Evolutionary conservation across 73 alveolate genomes (phyloP).

Genomic region (Effrenium voratum): DNA sequence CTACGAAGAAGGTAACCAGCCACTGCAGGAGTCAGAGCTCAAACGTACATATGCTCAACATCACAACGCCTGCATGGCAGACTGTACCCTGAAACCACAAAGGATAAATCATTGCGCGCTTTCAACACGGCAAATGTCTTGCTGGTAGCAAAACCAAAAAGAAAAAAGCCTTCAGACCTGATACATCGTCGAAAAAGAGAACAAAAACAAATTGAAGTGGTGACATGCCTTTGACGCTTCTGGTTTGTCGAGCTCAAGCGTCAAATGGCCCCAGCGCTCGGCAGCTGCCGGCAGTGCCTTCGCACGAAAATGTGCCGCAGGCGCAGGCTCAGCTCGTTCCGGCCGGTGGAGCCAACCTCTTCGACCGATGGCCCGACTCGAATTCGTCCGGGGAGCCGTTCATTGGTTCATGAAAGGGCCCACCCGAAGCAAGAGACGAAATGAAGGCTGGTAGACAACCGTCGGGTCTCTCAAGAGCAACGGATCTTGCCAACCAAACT

Average conservation of each 20-base stretch:
- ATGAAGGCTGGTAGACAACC: not conserved
- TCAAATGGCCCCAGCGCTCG: not conserved
- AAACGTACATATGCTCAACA: no score
- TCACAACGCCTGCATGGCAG: no score
- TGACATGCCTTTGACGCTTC: not conserved
- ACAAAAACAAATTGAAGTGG: not conserved
- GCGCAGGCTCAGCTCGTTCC: constrained; percentile 52
- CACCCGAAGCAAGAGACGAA: not conserved
- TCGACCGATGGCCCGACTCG: no score
- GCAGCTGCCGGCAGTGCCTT: not conserved
- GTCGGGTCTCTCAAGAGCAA: no score
- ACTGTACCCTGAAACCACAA: not conserved
- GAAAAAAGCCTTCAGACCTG: not conserved
- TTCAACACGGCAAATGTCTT: not conserved
- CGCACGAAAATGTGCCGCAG: constrained; percentile 52
- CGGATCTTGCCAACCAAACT: no score
- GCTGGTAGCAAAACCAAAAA: not conserved
- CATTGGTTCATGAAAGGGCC: no score
- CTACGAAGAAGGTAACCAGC: not conserved
- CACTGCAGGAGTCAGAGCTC: not conserved
- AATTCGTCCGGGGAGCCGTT: no score
- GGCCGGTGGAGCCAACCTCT: constrained; percentile 63
- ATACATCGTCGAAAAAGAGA: not conserved
- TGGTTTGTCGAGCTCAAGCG: no score
- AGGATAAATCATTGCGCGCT: not conserved